Evolutionary conservation across 768 basidiomycete genomes (phyloP), one percentile per base, ranked within the genome.

Genomic region (Mycena belliarum): DNA sequence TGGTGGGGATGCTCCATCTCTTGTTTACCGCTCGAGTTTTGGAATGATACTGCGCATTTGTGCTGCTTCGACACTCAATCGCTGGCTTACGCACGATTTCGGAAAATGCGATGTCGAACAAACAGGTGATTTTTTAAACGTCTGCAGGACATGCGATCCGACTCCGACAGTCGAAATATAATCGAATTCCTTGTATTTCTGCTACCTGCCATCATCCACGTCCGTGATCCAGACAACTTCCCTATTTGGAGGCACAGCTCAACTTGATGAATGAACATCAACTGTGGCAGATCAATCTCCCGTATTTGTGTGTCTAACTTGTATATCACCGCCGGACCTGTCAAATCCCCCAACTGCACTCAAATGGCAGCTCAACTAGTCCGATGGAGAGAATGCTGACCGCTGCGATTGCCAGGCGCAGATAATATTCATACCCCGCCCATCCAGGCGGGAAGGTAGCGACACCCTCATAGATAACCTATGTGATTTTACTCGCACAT

Each of bases 391-490:
- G 28, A 18, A 18, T 28, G 21, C 15, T 8, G 35, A 26, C 43
- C 18, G 21, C 16, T 7, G 20, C 6, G 9, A 32, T 24, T 38
- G 44, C 7, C 9, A 5, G 5, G 16, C 33, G 11, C 59, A 55
- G 42, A 60, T 28, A 26, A 46, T 25, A 33, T 2, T 28, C 33
- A 16, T 18, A n/a, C 43, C 18, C 14, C 23, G 21, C 16, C 9
- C 46, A 60, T 44, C 38, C 16, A 20, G 49, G 59, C 53, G 28
- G 53, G 37, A 60, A 55, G 48, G 52, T 21, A 60, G 52, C n/a
- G 7, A 15, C 16, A 35, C 2, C 14, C 9, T 40, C 14, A 46
- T 33, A 15, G 25, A 18, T 18, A 29, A 21, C 20, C 25, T 33
- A 15, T 33, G 42, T 26, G 26, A 38, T 55, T 24, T 5, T 3